Conservation (phyloP, 176 grass and related monocot species). For the Zizania latifolia region DNA sequence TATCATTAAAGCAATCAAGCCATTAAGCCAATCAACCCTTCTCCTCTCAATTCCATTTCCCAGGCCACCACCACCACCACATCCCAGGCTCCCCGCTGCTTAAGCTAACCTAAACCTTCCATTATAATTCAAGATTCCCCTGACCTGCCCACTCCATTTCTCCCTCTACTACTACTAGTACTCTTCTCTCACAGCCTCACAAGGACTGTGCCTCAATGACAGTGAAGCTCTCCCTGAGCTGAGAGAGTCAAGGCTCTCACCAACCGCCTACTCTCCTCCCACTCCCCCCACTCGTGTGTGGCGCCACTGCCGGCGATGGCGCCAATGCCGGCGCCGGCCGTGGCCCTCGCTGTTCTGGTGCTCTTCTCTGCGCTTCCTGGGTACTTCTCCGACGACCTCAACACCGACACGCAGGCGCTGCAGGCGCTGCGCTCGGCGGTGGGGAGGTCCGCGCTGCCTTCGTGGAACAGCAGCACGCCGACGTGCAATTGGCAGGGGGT, state of each 20-base stretch:
- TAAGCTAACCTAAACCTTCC: constrained; percentile 42
- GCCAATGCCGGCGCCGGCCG: constrained; percentile 38
- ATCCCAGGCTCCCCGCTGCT: constrained; percentile 29
- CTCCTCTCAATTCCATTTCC: background rate
- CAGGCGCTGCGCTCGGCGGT: constrained; percentile 55
- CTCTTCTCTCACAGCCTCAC: background rate
- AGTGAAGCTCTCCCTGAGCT: constrained; percentile 19
- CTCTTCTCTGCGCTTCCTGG: constrained; percentile 18
- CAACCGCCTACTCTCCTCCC: background rate
- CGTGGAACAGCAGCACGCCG: constrained; percentile 62
- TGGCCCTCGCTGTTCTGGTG: constrained; percentile 27
- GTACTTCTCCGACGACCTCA: constrained; percentile 37
- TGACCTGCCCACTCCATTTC: constrained; percentile 32
- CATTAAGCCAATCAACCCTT: constrained; percentile 26
- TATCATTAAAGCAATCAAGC: constrained; percentile 49
- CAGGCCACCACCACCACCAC: background rate
- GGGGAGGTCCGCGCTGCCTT: constrained; percentile 44
- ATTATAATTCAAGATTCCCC: constrained; percentile 61
- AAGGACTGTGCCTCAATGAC: constrained; percentile 13
- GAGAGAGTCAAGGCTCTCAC: constrained; percentile 13
- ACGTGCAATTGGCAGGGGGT: constrained; percentile 74
- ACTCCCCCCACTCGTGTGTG: background rate
- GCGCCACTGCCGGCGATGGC: constrained; percentile 31
- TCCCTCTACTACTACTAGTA: constrained; percentile 19
- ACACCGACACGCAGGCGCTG: constrained; percentile 59